Base-by-base conservation (phyloP, 495 filamentous ascomycete genomes). In the Neurospora terricola region DNA sequence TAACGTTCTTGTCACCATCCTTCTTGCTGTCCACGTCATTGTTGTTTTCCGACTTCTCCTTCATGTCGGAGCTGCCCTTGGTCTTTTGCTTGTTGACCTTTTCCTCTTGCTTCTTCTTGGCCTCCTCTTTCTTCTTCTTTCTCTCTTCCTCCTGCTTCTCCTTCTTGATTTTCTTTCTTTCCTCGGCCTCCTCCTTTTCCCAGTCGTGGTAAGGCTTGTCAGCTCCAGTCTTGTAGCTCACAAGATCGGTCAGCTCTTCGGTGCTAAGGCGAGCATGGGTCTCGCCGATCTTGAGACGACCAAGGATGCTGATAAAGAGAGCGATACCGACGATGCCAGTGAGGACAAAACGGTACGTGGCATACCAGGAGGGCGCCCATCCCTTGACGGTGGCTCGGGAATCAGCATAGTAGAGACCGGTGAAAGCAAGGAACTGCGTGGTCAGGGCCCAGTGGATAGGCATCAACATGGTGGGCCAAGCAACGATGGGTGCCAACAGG, bases 331-430 rank as follows among this genome's bases (percentile, higher is more conserved):
- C 96, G 38, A 99, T 83, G 80, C 96, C 96, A 21, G 96, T 98
- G 80, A 99, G 87, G 12, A 98, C 92, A 81, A 98, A 99, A 70
- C 96, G 93, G 85, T 99, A 99, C 45, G 90, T 92, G 75, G 86
- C 87, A 82, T 98, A 99, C 96, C 96, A 99, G 45, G 86, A 81
- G 34, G 96, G 96, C n/a, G 90, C 90, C 91, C 93, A 96, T 71
- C 94, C 96, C 69, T 86, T 82, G 34, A 84, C 84, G 2, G 92
- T 88, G 54, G 94, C 93, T 34, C 90, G 89, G 18, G 92, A 85
- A 78, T 99, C 96, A 42, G 90, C 90, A 81, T 94, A 94, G 86
- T 98, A 99, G 72, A 98, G 89, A 75, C 91, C 88, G 71, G 89
- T 92, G 82, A 99, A 98, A 40, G 92, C 90, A 39, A 92, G 82